Percentiles rank a stretch among this genome's conserved stretches.
These are phyloP conservation scores for Plicaturopsis crispa DNA, from an alignment of 768 basidiomycete species.

Conservation along the genomic window DNA sequence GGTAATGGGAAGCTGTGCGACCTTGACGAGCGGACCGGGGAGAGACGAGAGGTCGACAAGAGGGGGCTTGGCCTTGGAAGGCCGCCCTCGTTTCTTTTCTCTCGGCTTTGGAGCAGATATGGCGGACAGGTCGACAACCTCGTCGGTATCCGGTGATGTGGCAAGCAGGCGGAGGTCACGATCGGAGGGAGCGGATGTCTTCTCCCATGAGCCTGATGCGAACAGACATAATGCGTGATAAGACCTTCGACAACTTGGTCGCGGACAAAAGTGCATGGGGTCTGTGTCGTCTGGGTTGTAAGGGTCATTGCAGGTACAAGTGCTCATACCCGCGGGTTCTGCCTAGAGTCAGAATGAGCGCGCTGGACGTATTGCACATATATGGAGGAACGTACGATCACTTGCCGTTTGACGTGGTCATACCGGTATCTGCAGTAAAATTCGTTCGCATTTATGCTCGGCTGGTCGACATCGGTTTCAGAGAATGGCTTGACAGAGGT, in stretches of 20 bases:
- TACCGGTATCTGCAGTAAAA: slow-evolving; percentile 44
- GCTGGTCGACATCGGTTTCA: slow-evolving; percentile 31
- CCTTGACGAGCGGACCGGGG: slow-evolving; percentile 28
- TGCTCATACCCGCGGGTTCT: too few relatives aligned
- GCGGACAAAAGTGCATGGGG: slow-evolving; percentile 52
- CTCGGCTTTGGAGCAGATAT: not conserved
- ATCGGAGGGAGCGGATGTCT: slow-evolving; percentile 1
- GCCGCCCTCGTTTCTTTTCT: not conserved
- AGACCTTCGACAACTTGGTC: slow-evolving; percentile 34
- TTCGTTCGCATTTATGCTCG: slow-evolving; percentile 25
- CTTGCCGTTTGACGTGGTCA: too few relatives aligned
- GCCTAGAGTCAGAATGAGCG: too few relatives aligned
- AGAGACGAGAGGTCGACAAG: slow-evolving; percentile 20
- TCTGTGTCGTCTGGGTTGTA: slow-evolving; percentile 35
- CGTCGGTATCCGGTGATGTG: slow-evolving; percentile 28
- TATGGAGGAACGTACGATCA: too few relatives aligned
- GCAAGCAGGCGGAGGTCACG: slow-evolving; percentile 23
- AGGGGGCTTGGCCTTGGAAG: not conserved
- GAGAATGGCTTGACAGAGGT: slow-evolving; percentile 27
- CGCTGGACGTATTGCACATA: too few relatives aligned
- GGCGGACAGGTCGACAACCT: slow-evolving; percentile 7
- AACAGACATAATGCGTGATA: slow-evolving; percentile 45
- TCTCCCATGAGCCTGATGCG: slow-evolving; percentile 17
- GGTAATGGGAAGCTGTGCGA: slow-evolving; percentile 48
- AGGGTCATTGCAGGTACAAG: slow-evolving; percentile 38